Evolutionary conservation across 176 grass and related monocot species (phyloP), one percentile per base, ranked within the genome.

Genomic region (Rhynchospora breviuscula): DNA sequence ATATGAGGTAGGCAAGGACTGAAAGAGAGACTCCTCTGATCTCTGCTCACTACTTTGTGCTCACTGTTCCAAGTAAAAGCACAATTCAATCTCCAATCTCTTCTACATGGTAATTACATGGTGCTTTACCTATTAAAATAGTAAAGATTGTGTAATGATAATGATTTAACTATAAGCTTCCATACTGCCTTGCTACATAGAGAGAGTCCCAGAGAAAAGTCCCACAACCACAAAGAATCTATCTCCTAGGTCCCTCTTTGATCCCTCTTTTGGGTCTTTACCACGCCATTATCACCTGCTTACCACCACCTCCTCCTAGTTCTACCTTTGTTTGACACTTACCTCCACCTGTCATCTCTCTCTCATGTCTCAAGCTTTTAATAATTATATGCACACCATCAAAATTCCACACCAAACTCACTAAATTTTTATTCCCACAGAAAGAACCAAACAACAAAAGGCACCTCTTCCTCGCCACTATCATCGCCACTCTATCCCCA

Each of bases 361-460:
- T 29, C n/a, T 81, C 62, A 66, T 23, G 31, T 29, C n/a, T 81
- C 62, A 66, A 47, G 31, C 80, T 67, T 81, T 33, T 82, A 23
- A n/a, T n/a, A n/a, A n/a, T 82, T 68, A 54, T 25, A 48, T 49
- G 80, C 45, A 82, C 23, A 49, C 13, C 80, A 82, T 33, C 80
- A 82, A 68, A 82, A 67, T 57, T 67, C 59, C 21, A 48, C 79
- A 82, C 59, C 79, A 82, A 67, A 82, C 79, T 81, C 35, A 18
- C 79, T 60, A 51, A 82, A 82, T 31, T 67, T 40, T 67, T 67
- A 67, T 52, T 82, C 44, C 11, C 62, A 82, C 51, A 56, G 12
- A 63, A 82, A 56, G 21, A 63, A 82, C 61, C 80, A 82, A 82
- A 82, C 59, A 81, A 81, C 80, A 82, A 64, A 81, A 82, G 63